Conservation (phyloP, 2,329 filamentous ascomycete genomes). For the Paecilomyces formosus region DNA sequence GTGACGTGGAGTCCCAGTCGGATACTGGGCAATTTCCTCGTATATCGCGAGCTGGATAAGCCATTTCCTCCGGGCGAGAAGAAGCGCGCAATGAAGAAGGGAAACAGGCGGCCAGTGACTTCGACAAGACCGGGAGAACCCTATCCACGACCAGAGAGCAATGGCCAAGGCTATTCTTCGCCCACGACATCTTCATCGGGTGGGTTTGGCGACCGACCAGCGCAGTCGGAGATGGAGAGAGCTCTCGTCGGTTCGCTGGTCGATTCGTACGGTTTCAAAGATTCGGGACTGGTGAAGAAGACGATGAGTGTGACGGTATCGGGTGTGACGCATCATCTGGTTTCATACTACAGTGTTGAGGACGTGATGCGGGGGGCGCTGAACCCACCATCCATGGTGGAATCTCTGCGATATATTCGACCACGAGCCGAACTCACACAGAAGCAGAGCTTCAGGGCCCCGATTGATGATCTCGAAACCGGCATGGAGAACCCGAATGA, state of each 20-base stretch:
- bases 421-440: constrained; percentile 53
- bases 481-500: constrained; percentile 31
- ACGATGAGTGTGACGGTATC: constrained; percentile 74
- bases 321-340: constrained; percentile 72
- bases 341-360: constrained; percentile 79
- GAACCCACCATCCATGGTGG: constrained; percentile 50
- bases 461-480: constrained; percentile 54
- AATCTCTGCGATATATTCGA: constrained; percentile 42
- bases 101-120: constrained; percentile 39
- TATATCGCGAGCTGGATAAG: constrained; percentile 75
- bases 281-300: constrained; percentile 79
- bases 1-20: constrained; percentile 85
- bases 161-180: constrained; percentile 32
- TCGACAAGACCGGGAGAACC: constrained; percentile 45
- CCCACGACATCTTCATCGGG: constrained; percentile 26
- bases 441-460: constrained; percentile 59
- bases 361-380: constrained; percentile 63
- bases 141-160: constrained; percentile 39
- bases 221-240: constrained; percentile 44
- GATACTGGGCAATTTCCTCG: constrained; percentile 75
- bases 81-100: constrained; percentile 72
- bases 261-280: constrained; percentile 85
- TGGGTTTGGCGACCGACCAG: constrained; percentile 28
- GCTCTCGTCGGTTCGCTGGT: constrained; percentile 72
- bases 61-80: constrained; percentile 77